Evolutionary conservation across 495 filamentous ascomycete genomes (phyloP).

Genomic region (Aspergillus homomorphus): DNA sequence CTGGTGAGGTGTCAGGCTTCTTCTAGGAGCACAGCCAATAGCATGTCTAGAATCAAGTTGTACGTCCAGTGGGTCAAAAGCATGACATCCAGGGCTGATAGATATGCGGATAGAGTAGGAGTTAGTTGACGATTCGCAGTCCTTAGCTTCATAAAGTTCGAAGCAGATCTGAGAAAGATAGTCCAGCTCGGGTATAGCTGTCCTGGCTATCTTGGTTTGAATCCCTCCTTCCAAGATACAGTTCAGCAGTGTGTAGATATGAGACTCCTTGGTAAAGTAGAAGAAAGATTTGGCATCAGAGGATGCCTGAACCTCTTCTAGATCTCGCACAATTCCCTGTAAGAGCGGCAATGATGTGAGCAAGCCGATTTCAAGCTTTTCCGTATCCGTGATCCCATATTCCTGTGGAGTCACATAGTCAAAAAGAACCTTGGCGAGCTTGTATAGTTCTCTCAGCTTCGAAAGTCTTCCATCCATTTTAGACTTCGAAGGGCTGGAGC

Average conservation of each 20-base stretch:
- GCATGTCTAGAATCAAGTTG: conserved; percentile 93
- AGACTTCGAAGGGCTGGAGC: conserved; percentile 70
- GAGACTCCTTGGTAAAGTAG: conserved; percentile 98
- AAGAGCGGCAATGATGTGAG: conserved; percentile 88
- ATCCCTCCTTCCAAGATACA: conserved; percentile 97
- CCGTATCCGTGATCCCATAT: conserved; percentile 88
- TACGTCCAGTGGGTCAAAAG: conserved; percentile 91
- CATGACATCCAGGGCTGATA: conserved; percentile 92
- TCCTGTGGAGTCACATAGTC: conserved; percentile 98
- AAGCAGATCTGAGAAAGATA: conserved; percentile 98
- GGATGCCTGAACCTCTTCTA: conserved; percentile 96
- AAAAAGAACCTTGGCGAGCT: conserved; percentile 89
- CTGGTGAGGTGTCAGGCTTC: conserved; percentile 84
- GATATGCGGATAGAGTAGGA: conserved; percentile 95
- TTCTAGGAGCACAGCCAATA: conserved; percentile 84
- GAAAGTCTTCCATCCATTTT: conserved; percentile 82
- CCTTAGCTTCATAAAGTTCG: conserved; percentile 92
- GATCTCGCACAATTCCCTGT: conserved; percentile 90
- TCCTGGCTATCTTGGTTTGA: conserved; percentile 84
- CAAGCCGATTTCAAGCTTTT: conserved; percentile 96
- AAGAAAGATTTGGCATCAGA: conserved; percentile 92
- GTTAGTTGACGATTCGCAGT: conserved; percentile 67
- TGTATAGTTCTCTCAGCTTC: conserved; percentile 88
- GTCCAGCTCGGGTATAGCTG: conserved; percentile 92
- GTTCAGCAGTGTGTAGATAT: conserved; percentile 97